Evolutionary conservation across 2,329 filamentous ascomycete genomes (phyloP), one percentile per base, ranked within the genome.

Genomic region (Penicillium sp.): DNA sequence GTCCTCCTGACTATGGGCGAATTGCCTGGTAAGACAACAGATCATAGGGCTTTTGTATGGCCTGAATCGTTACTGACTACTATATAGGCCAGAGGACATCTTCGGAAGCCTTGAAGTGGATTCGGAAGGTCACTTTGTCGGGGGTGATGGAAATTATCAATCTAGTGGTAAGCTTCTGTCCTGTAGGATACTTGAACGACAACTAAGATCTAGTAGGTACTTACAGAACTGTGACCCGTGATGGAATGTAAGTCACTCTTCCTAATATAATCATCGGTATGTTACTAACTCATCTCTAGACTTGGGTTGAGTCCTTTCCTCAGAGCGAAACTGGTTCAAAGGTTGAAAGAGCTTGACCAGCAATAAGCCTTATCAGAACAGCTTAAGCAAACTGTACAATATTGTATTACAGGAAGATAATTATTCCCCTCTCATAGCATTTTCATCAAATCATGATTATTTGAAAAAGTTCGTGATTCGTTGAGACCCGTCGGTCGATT

Each of bases 81-180:
- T 14, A 22, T 22, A 27, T 37, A 79, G 78, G 69, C 85, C 85
- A 0, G 85, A 88, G 68, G 85, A 88, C 71, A 88, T 88, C 49
- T 84, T 88, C 66, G 85, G 85, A 14, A 87, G 84, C 63, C 67
- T 88, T 24, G 85, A 88, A 70, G 82, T 88, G 5, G 84, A 87
- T 71, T 78, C 77, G 0, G 61, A 78, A 19, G 85, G 85, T 1
- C 72, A 76, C n/a, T 86, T 87, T 69, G 79, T 83, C 19, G 82
- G 80, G 45, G 79, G 75, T 0, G 75, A 78, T 62, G 85, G 85
- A 11, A 80, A 80, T 50, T 87, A 86, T 74, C 84, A 87, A 70
- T 72, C 79, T 29, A 84, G 82, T 69, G 85, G 84, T 77, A 75
- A 56, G 68, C 31, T 41, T 52, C 33, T 26, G 46, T 35, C 8